Conservation (phyloP, 2,329 filamentous ascomycete species). For the Colletotrichum horii region DNA sequence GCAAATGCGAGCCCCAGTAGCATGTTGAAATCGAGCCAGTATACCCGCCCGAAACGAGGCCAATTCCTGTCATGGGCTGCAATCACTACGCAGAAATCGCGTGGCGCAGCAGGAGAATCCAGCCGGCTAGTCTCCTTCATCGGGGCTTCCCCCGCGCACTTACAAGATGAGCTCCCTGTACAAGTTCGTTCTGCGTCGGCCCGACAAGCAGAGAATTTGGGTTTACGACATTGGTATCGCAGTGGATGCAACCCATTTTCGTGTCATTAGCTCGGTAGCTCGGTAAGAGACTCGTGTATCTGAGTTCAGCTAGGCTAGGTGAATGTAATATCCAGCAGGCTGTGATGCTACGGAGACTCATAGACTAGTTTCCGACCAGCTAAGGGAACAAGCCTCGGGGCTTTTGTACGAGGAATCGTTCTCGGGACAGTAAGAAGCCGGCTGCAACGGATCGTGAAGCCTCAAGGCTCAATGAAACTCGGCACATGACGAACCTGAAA, state of each 20-base stretch:
- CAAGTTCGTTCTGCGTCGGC: not conserved
- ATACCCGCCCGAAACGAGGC: not conserved
- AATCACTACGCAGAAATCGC: not conserved
- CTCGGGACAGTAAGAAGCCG: not conserved
- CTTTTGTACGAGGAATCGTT: not conserved
- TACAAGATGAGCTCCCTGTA: not conserved
- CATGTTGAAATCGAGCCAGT: not conserved
- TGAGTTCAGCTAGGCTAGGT: not conserved
- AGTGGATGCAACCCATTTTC: not conserved
- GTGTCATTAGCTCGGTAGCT: not conserved
- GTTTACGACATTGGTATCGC: not conserved
- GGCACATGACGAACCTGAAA: not conserved
- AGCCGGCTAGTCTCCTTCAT: not conserved
- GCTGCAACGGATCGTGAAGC: not conserved
- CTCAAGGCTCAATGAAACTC: not conserved
- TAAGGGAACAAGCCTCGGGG: not conserved
- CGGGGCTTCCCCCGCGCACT: not conserved
- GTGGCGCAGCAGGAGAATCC: not conserved
- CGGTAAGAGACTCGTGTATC: not conserved
- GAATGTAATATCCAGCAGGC: not conserved
- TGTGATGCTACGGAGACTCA: not conserved
- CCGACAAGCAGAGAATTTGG: not conserved
- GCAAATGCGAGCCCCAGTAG: not conserved
- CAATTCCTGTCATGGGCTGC: not conserved
- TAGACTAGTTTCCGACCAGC: too few relatives aligned